A percentile compares a stretch with the other conserved stretches of the same genome.
These are phyloP conservation scores for Cyclanthera cordifolia DNA, from an alignment of 306 rosid species.

Conservation along the genomic window DNA sequence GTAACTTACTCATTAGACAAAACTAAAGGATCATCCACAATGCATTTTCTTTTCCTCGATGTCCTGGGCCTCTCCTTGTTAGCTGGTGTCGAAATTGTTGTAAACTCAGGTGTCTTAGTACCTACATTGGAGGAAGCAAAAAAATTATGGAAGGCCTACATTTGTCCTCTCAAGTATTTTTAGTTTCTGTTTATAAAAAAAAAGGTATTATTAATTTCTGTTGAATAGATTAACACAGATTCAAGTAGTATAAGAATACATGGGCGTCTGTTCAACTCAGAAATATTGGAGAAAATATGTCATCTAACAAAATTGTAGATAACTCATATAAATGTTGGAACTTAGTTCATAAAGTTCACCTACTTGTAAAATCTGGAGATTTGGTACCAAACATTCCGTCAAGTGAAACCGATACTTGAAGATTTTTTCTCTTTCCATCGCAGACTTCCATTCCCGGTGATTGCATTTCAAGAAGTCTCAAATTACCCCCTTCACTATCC, in stretches of 20 bases:
- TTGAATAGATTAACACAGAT: neutral
- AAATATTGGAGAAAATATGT: slow-evolving; percentile 4
- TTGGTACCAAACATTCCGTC: slow-evolving; percentile 31
- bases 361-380: slow-evolving; percentile 32
- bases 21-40: slow-evolving; percentile 33
- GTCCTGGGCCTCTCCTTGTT: slow-evolving; percentile 24
- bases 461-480: slow-evolving; percentile 19
- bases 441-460: slow-evolving; percentile 25
- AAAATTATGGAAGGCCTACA: neutral
- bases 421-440: slow-evolving; percentile 11
- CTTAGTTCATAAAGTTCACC: slow-evolving; percentile 11
- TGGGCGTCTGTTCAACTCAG: neutral
- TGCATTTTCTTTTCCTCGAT: slow-evolving; percentile 50
- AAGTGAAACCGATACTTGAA: slow-evolving; percentile 14
- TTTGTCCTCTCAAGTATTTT: neutral
- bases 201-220: neutral
- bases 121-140: slow-evolving; percentile 26
- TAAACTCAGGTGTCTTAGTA: slow-evolving; percentile 25
- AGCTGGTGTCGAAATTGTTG: slow-evolving; percentile 47
- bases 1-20: slow-evolving; percentile 50
- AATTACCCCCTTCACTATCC: slow-evolving; percentile 22
- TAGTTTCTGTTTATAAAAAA: neutral
- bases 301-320: neutral
- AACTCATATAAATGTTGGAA: neutral
- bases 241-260: neutral